Conservation (phyloP, 352 stramenopile genomes). For the Aphanomyces invadans region DNA sequence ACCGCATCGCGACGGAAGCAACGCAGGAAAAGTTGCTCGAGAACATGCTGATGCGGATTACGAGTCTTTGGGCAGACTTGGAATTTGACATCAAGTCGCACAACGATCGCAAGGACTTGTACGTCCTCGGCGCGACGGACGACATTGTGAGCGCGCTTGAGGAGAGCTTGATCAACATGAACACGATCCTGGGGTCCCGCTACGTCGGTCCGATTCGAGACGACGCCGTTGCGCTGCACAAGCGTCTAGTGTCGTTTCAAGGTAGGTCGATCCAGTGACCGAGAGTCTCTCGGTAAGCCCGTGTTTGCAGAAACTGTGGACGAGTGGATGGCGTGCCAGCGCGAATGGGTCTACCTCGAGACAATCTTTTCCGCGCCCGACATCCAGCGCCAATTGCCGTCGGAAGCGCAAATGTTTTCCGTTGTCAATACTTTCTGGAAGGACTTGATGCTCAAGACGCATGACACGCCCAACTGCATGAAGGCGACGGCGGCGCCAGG, state of each 20-base stretch:
- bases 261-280: conserved; percentile 23
- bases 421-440: conserved; percentile 75
- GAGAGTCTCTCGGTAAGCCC: neutral
- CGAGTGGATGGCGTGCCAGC: conserved; percentile 69
- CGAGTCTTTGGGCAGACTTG: conserved; percentile 64
- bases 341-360: conserved; percentile 78
- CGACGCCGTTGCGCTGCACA: conserved; percentile 54
- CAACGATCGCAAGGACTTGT: conserved; percentile 87
- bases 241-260: conserved; percentile 63
- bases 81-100: conserved; percentile 86
- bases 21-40: conserved; percentile 83
- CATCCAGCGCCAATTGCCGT: conserved; percentile 74
- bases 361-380: conserved; percentile 74
- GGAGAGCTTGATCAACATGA: conserved; percentile 87
- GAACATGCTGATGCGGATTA: conserved; percentile 85
- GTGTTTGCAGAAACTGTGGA: conserved; percentile 49
- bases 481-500: conserved; percentile 46
- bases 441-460: conserved; percentile 56
- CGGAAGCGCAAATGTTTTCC: conserved; percentile 50
- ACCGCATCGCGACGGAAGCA: conserved; percentile 74
- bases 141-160: conserved; percentile 76
- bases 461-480: conserved; percentile 56
- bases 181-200: conserved; percentile 82
- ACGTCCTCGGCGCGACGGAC: conserved; percentile 69
- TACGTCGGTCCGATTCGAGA: conserved; percentile 80